These are phyloP conservation scores for Barnettozyma populi DNA, from an alignment of 805 yeast genomes.

Conservation along the genomic window DNA sequence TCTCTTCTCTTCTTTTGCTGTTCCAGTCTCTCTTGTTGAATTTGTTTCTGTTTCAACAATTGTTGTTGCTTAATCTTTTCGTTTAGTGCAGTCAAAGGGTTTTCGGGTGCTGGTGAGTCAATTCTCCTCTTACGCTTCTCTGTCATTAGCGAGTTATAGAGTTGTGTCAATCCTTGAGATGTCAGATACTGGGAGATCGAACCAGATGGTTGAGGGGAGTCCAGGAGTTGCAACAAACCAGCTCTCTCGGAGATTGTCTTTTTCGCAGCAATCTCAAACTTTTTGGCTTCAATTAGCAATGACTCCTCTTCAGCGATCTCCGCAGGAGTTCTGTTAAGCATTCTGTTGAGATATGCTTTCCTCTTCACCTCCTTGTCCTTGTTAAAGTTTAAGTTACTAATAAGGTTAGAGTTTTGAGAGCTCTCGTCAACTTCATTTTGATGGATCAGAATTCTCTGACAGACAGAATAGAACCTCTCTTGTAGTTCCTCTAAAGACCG, in stretches of 20 bases:
- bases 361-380: slow-evolving; percentile 71
- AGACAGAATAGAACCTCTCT: slow-evolving; percentile 69
- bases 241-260: slow-evolving; percentile 81
- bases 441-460: slow-evolving; percentile 46
- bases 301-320: slow-evolving; percentile 98
- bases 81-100: slow-evolving; percentile 39
- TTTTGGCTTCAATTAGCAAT: slow-evolving; percentile 83
- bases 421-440: slow-evolving; percentile 36
- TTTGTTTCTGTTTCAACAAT: slow-evolving; percentile 21
- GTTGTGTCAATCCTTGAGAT: slow-evolving; percentile 84
- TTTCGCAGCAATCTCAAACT: slow-evolving; percentile 88
- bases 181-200: slow-evolving; percentile 71
- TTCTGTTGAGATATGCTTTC: slow-evolving; percentile 70
- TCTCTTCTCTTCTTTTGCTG: slow-evolving; percentile 19
- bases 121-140: slow-evolving; percentile 53
- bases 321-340: slow-evolving; percentile 83
- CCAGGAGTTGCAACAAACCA: slow-evolving; percentile 68
- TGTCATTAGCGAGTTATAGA: slow-evolving; percentile 72
- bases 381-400: slow-evolving; percentile 63
- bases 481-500: slow-evolving; percentile 76
- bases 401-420: slow-evolving; percentile 45
- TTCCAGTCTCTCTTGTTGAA: slow-evolving; percentile 21
- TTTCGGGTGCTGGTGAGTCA: slow-evolving; percentile 35
- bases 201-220: slow-evolving; percentile 78
- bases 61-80: slow-evolving; percentile 28